These are phyloP conservation scores for Fraxinus ornus DNA, from an alignment of 305 asterid species.

Conservation along the genomic window DNA sequence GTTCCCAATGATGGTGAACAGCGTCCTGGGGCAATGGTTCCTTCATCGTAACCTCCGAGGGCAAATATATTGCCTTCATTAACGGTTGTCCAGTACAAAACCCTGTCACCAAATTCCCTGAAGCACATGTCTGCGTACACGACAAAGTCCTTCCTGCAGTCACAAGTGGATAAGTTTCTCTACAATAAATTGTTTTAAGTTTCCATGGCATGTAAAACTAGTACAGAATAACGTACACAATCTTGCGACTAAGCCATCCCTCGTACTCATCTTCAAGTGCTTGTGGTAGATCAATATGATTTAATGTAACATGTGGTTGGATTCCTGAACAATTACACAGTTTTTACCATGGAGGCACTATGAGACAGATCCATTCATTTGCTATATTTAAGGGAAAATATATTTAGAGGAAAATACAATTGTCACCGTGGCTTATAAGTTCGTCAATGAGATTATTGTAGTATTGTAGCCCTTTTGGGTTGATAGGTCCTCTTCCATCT, in stretches of 20 bases:
- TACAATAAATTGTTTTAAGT: not conserved
- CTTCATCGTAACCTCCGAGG: conserved; percentile 43
- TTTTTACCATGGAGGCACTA: not conserved
- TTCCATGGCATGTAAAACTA: not conserved
- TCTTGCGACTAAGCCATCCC: conserved; percentile 50
- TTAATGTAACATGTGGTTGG: conserved; percentile 50
- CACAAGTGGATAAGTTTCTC: not conserved
- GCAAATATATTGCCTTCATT: conserved; percentile 47
- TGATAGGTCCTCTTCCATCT: conserved; percentile 63
- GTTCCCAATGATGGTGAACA: conserved; percentile 27
- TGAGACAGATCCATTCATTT: not conserved
- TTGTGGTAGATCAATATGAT: conserved; percentile 60
- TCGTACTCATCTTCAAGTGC: conserved; percentile 54
- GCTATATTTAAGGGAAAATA: not conserved
- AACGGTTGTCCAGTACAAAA: conserved; percentile 54
- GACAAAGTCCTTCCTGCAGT: conserved; percentile 44
- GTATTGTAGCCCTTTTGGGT: conserved; percentile 42
- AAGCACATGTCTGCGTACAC: conserved; percentile 52
- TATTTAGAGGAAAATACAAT: conserved; percentile 1
- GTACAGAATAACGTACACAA: conserved; percentile 36
- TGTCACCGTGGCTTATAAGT: conserved; percentile 44
- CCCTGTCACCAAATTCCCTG: conserved; percentile 58
- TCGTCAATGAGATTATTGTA: conserved; percentile 55
- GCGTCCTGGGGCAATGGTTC: conserved; percentile 46
- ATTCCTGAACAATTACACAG: conserved; percentile 39